Percentiles rank a stretch among this genome's conserved stretches.
Conservation (phyloP, 306 rosid genomes). For the Inga laurina region DNA sequence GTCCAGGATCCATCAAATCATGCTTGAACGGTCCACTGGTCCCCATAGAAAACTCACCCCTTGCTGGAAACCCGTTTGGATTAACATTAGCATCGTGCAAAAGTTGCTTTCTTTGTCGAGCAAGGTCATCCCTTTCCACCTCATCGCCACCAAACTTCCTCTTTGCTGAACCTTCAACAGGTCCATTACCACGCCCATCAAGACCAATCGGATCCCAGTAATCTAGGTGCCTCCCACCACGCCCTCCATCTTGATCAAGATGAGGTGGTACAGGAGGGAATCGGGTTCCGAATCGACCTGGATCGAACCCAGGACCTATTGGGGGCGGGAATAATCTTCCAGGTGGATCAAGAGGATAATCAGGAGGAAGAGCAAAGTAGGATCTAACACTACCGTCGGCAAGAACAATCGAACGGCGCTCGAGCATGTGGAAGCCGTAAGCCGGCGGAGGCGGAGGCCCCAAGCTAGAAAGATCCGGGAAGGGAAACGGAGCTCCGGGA, state of each 20-base stretch:
- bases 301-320: conserved; percentile 34
- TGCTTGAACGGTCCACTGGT: conserved; percentile 53
- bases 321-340: conserved; percentile 42
- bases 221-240: conserved; percentile 47
- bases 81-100: conserved; percentile 50
- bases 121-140: conserved; percentile 50
- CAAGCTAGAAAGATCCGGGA: conserved; percentile 54
- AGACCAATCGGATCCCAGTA: conserved; percentile 64
- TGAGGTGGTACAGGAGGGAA: conserved; percentile 37
- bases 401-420: conserved; percentile 85
- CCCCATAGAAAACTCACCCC: conserved; percentile 47
- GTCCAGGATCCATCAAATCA: conserved; percentile 22
- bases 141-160: conserved; percentile 58
- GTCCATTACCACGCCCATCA: conserved; percentile 54
- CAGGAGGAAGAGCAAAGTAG: conserved; percentile 88
- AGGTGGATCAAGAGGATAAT: conserved; percentile 50
- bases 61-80: conserved; percentile 46
- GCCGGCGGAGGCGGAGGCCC: conserved; percentile 89
- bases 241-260: conserved; percentile 23
- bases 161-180: conserved; percentile 56
- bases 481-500: conserved; percentile 42
- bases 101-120: conserved; percentile 56
- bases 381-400: conserved; percentile 93
- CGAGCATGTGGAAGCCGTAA: conserved; percentile 97
- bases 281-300: conserved; percentile 45